Evolutionary conservation across 1,284 basidiomycete genomes (phyloP).

Genomic region (Ceratobasidium sp.): DNA sequence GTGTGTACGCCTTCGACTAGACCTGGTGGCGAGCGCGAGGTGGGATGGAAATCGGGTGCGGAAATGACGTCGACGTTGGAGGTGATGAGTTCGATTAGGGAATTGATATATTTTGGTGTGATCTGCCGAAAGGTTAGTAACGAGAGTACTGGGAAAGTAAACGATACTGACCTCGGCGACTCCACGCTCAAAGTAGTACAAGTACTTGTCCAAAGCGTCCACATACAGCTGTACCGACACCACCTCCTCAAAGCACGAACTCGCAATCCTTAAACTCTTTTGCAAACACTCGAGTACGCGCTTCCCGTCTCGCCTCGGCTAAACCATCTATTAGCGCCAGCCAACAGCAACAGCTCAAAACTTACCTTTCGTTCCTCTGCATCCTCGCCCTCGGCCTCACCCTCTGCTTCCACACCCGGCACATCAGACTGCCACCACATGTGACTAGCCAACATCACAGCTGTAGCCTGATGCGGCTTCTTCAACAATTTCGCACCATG

Average conservation of each 20-base stretch:
- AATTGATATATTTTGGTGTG: constrained; percentile 94
- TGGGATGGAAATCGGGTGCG: constrained; percentile 85
- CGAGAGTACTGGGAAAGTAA: not conserved
- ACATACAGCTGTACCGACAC: constrained; percentile 94
- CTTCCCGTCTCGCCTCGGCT: constrained; percentile 81
- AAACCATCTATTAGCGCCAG: not conserved
- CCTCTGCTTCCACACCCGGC: constrained; percentile 54
- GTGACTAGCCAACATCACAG: constrained; percentile 94
- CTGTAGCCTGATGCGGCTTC: constrained; percentile 95
- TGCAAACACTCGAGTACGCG: constrained; percentile 95
- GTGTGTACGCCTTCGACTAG: constrained; percentile 90
- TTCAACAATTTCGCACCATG: constrained; percentile 94
- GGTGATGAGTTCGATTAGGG: constrained; percentile 91
- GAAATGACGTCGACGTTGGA: constrained; percentile 89
- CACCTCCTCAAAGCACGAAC: constrained; percentile 93
- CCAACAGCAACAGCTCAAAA: constrained; percentile 17
- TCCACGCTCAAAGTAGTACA: constrained; percentile 93
- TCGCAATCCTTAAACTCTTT: constrained; percentile 92
- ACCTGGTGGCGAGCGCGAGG: constrained; percentile 81
- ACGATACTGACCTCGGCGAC: constrained; percentile 78
- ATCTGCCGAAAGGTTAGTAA: constrained; percentile 63
- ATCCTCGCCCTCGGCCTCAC: constrained; percentile 59
- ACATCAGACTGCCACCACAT: constrained; percentile 89
- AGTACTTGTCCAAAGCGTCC: constrained; percentile 91
- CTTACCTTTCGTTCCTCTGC: constrained; percentile 62